Base-by-base conservation (phyloP, 2,329 filamentous ascomycete species). In the Aspergillus phoenicis region DNA sequence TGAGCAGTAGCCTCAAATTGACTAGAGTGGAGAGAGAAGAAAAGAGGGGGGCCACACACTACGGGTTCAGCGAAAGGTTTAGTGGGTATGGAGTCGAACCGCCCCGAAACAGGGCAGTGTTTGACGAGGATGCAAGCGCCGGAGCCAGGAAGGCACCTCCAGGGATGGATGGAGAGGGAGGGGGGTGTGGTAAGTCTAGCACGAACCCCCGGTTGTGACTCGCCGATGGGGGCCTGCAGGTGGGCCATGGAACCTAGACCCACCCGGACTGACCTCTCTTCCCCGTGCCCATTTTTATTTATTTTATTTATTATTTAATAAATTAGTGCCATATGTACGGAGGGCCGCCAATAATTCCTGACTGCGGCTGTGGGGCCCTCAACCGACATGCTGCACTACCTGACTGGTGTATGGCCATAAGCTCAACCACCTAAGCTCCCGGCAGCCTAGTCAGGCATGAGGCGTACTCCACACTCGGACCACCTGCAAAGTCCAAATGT, bases 151-250 rank as follows among this genome's bases (percentile, higher is more conserved):
- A 62, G 60, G 63, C 59, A 65, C 52, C 63, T 61, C 61, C 64
- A 65, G 65, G 63, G 63, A 63, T 66, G 57, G 53, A 39, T 51
- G 36, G 56, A 59, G 43, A 58, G 38, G 52, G 52, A 24, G 33
- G 39, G 43, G 52, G 17, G 36, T 39, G 58, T 53, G 56, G 57
- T 47, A 58, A 55, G 59, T 62, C 64, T 62, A 68, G 67, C 67
- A 70, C 66, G 68, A 69, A 70, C 67, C 67, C 67, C 68, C 65
- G 64, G 66, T 58, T 66, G 66, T 68, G 68, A 70, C 66, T 70
- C 66, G 68, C 65, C 64, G 64, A 68, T 36, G 33, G 33, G 60
- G 62, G 62, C 55, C 65, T 69, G 67, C 68, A 66, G 60, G 66
- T 69, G 68, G 68, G 58, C 66, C 67, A 67, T 66, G 66, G 66